Evolutionary conservation across 192 early-diverging fungal genomes (phyloP), one percentile per base, ranked within the genome.

Genomic region (Backusella westeae): DNA sequence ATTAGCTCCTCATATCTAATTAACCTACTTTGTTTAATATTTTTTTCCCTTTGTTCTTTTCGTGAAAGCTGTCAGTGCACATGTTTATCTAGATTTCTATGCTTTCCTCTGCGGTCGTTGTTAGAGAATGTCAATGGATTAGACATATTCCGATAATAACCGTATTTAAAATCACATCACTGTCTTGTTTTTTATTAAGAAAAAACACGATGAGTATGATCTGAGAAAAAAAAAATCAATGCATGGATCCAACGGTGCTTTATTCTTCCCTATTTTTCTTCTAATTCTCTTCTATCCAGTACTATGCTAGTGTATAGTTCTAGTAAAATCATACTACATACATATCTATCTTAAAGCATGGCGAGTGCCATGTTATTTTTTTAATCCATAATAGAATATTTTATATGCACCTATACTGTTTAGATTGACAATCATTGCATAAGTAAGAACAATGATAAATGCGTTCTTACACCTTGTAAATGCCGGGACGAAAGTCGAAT

Each of bases 1-100:
- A 59, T 59, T 59, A 59, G 12, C 56, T 59, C 56, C 56, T 59
- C 56, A 59, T 59, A 29, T 29, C 56, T 59, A 59, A 59, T 59
- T 59, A 59, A 23, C 23, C 56, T 26, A 59, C 56, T 59, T 56
- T 21, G 56, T 26, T 59, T 59, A 59, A 59, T 59, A 59, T 14
- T 59, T 59, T 4, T 26, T 56, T 21, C 53, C 23, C 17, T 59
- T 7, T 63, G 17, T 63, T 63, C 56, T 63, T 59, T 63, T 63
- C 56, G 56, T 63, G 56, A 63, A 63, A 63, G 0, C 56, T 63
- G 56, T 29, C 56, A 63, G 23, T 63, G 23, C 56, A 63, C 26
- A 63, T 63, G 56, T 63, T n/a, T 49, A 56, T 63, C 26, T 63
- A 63, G 12, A 29, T 29, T 63, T 29, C 3, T 32, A 3, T 63